Base-by-base conservation (phyloP, 1,284 basidiomycete genomes). In the Apiotrichum sp. region DNA sequence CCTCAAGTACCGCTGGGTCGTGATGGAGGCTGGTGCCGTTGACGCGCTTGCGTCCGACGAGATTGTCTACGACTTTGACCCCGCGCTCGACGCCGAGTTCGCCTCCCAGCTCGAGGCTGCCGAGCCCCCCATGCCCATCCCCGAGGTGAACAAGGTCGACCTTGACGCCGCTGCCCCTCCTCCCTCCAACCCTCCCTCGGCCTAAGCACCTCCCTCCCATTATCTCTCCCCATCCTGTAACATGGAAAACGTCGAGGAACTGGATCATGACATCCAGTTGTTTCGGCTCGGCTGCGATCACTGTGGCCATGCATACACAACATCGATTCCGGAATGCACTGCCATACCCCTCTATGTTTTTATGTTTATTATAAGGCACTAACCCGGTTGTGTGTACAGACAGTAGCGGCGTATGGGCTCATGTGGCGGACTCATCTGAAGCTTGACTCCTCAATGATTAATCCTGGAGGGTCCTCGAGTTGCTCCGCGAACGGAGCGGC, bases 1-100 rank as follows among this genome's bases (percentile, higher is more conserved):
- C 39, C 76, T 93, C 66, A 86, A 84, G 71, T 89, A 87, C 84
- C 67, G 68, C 53, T 75, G 72, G 75, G 50, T 65, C 39, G 69
- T 76, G 13, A 55, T 72, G 63, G 74, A 74, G 50, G 62, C 65
- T 13, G 65, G 43, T 8, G 66, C 64, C 6, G 62, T 76, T 29
- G 73, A 52, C 80, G 82, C 33, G 80, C 83, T 65, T 73, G 74
- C 42, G 79, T 68, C 56, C 75, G 77, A 52, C 71, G 74, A 22
- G 77, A 76, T 14, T 46, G 55, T 13, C 78, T 78, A 44, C 81
- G 81, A 36, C 77, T 71, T 40, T 79, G 68, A 38, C 79, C 80
- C 48, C 78, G 50, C 56, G 13, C 38, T 35, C 8, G 32, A 41
- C 14, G 44, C 38, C 22, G 38, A 47, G 39, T 29, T 53, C 13